A percentile compares a stretch with the other conserved stretches of the same genome.
Evolutionary conservation across 257 asterid genomes (phyloP).

Genomic region (Penstemon davidsonii): DNA sequence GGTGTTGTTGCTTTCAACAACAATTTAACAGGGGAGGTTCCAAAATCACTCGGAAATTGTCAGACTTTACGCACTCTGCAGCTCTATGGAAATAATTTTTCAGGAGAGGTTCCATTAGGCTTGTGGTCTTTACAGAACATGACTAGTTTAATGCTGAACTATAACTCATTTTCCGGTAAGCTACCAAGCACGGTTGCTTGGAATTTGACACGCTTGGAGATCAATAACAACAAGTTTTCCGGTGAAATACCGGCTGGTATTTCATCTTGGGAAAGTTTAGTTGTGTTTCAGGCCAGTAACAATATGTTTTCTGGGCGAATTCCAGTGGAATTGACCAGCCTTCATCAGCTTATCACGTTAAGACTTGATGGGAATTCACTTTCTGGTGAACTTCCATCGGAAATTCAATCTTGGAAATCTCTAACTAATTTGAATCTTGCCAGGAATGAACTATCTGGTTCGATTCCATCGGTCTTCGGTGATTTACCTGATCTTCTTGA

Average conservation of each 20-base stretch:
- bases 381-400: slow-evolving; percentile 60
- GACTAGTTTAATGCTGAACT: slow-evolving; percentile 58
- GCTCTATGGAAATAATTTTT: slow-evolving; percentile 51
- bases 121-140: slow-evolving; percentile 55
- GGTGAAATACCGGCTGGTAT: slow-evolving; percentile 57
- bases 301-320: slow-evolving; percentile 61
- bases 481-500: slow-evolving; percentile 62
- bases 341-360: slow-evolving; percentile 46
- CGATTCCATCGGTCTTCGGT: slow-evolving; percentile 50
- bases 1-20: slow-evolving; percentile 68
- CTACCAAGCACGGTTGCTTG: slow-evolving; percentile 57
- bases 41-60: slow-evolving; percentile 61
- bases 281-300: slow-evolving; percentile 67
- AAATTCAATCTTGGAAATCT: slow-evolving; percentile 69
- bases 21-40: slow-evolving; percentile 66
- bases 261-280: slow-evolving; percentile 57
- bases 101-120: slow-evolving; percentile 69
- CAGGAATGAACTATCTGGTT: slow-evolving; percentile 59
- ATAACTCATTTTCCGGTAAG: slow-evolving; percentile 63
- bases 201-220: slow-evolving; percentile 68
- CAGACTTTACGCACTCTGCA: slow-evolving; percentile 50
- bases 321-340: slow-evolving; percentile 60
- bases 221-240: slow-evolving; percentile 58
- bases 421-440: slow-evolving; percentile 52
- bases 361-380: slow-evolving; percentile 68